Evolutionary conservation across 345 rosid species (phyloP).

Genomic region (Eucalyptus viminalis): DNA sequence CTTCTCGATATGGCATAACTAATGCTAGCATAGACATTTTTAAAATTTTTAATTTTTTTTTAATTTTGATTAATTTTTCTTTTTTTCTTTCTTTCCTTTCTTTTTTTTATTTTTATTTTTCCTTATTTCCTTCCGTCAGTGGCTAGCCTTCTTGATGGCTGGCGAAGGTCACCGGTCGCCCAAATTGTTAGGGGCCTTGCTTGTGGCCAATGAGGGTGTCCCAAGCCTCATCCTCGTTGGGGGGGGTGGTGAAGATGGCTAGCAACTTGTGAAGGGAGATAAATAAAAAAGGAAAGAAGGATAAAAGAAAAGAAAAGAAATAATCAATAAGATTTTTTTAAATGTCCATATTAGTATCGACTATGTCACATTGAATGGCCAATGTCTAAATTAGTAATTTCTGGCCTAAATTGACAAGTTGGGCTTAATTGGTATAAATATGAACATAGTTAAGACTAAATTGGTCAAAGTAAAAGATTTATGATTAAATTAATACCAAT

Average conservation of each 20-base stretch:
- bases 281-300: no score
- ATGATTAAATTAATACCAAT: rapidly evolving
- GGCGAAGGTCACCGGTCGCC: rapidly evolving
- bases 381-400: no score
- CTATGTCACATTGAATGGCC: background rate
- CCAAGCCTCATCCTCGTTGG: background rate
- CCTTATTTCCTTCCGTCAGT: background rate
- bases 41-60: no score
- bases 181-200: background rate
- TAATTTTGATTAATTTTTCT: no score
- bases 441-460: background rate
- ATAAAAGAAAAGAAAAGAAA: no score
- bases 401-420: background rate
- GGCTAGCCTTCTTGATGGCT: background rate
- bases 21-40: no score
- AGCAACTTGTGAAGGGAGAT: background rate
- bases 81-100: no score
- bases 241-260: background rate
- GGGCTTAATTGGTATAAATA: background rate
- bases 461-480: background rate
- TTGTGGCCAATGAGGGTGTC: background rate
- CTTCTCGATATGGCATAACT: no score
- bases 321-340: no score
- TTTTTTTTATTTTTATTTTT: no score
- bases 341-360: background rate